A percentile compares a stretch with the other conserved stretches of the same genome.
Evolutionary conservation across 371 early-diverging fungal genomes (phyloP).

Genomic region (Actinomortierella ambigua): DNA sequence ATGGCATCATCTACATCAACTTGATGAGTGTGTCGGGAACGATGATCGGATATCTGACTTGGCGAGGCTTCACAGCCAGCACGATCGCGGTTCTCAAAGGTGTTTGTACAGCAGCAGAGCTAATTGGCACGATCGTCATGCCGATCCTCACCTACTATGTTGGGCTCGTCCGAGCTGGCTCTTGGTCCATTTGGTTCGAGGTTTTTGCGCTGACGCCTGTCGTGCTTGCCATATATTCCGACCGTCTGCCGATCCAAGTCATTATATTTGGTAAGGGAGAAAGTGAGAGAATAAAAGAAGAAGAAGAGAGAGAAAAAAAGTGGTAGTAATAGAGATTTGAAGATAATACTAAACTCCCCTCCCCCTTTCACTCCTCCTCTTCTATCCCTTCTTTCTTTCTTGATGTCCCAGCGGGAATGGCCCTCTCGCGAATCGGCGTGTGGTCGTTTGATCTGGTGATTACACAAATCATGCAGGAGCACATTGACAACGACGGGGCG

Average conservation of each 20-base stretch:
- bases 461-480: conserved; percentile 58
- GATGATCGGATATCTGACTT: conserved; percentile 55
- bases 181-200: conserved; percentile 55
- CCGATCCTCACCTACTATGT: conserved; percentile 34
- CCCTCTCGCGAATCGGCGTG: conserved; percentile 52
- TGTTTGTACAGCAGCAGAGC: conserved; percentile 28
- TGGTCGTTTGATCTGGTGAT: conserved; percentile 60
- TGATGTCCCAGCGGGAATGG: conserved; percentile 42
- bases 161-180: conserved; percentile 50
- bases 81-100: conserved; percentile 36
- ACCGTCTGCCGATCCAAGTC: conserved; percentile 24
- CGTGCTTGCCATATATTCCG: conserved; percentile 35
- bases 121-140: conserved; percentile 45
- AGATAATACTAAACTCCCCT: too few species aligned
- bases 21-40: conserved; percentile 51
- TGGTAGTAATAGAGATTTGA: background rate
- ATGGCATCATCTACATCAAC: conserved; percentile 11
- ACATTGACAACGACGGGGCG: conserved; percentile 22
- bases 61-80: conserved; percentile 23
- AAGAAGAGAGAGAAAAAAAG: too few species aligned
- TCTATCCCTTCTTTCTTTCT: background rate
- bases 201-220: conserved; percentile 39
- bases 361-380: background rate
- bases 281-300: too few species aligned
- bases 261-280: conserved; percentile 28